Evolutionary conservation across 1,139 yeast genomes (phyloP), one percentile per base, ranked within the genome.

Genomic region (Blastobotrys capitulatus): DNA sequence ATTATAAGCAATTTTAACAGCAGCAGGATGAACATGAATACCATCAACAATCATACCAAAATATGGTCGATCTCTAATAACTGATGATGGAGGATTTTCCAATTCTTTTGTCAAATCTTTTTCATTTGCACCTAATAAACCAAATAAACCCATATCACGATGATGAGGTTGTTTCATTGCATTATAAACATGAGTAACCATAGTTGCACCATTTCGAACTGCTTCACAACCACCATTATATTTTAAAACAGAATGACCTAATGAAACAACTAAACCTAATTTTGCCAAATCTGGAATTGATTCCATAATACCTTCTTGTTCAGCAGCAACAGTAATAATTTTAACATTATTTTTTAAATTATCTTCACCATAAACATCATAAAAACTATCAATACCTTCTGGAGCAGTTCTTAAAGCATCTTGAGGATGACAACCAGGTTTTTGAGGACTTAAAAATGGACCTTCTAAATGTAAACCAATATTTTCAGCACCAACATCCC

Each of bases 141-240:
- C 85, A 34, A 79, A 72, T 16, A 79, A 76, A 13, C 85, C 84
- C 9, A 78, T 79, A 46, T 79, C 77, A 58, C 86, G 69, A 58
- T 80, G 84, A 58, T 79, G 84, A 1, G 82, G 82, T 60, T 77
- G 82, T 2, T 83, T 82, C 86, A 80, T 80, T 56, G 86, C 86
- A 58, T 80, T 80, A 64, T 77, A 80, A 53, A 80, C 71, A 59
- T 80, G 86, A 6, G 86, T 80, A 46, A 80, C 70, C 83, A 80
- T 79, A 27, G 76, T 63, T 20, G 82, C 82, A 27, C 85, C 85
- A 18, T 70, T 62, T 19, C 69, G 65, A 29, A 79, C 68, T 0
- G 85, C 84, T 50, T 72, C 66, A 19, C 74, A 57, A 10, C 78
- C 80, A 18, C 76, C 76, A 29, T 69, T 67, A 59, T 75, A 77